phyloP scores from a whole-genome alignment of 148 eudicot species.

The Spergularia bocconei region DNA sequence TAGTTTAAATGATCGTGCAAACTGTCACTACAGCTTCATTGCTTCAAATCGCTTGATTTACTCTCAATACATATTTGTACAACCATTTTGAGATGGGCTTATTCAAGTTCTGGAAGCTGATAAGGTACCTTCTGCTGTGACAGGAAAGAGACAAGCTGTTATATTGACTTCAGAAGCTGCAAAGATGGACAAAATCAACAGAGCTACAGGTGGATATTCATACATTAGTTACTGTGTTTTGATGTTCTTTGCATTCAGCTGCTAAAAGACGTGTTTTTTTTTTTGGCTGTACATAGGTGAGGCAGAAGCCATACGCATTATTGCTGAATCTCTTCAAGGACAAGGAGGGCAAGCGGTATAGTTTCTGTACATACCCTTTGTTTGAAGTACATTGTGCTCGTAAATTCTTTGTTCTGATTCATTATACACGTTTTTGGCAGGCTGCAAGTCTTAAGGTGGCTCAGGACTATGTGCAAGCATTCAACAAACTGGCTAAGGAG shows the following conservation, averaged over 20 bases:
- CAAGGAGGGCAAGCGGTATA: slow-evolving; percentile 61
- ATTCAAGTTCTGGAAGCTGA: not conserved
- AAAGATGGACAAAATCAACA: slow-evolving; percentile 61
- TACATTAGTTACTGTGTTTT: not conserved
- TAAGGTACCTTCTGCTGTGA: slow-evolving; percentile 5
- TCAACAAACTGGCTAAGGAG: slow-evolving; percentile 67
- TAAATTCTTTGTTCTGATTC: not conserved
- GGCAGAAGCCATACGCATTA: slow-evolving; percentile 70
- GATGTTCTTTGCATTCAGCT: not conserved
- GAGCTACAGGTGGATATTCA: slow-evolving; percentile 61
- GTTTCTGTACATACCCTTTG: not conserved
- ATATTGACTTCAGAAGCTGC: slow-evolving; percentile 90
- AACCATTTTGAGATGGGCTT: not conserved
- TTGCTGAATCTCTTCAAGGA: slow-evolving; percentile 43
- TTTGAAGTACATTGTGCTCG: not conserved
- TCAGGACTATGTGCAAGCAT: slow-evolving; percentile 83
- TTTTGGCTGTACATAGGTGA: slow-evolving; percentile 52
- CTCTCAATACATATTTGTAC: not conserved
- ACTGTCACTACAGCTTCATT: not conserved
- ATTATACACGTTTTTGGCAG: slow-evolving; percentile 32
- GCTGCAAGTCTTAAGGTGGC: slow-evolving; percentile 89
- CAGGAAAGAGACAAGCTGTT: slow-evolving; percentile 80
- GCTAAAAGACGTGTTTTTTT: not conserved
- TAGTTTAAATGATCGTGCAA: not conserved
- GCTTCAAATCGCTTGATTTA: not conserved